Percentiles rank a stretch among this genome's conserved stretches.
phyloP scores from a whole-genome alignment of 2,329 filamentous ascomycete species.

The Colletotrichum nymphaeae region DNA sequence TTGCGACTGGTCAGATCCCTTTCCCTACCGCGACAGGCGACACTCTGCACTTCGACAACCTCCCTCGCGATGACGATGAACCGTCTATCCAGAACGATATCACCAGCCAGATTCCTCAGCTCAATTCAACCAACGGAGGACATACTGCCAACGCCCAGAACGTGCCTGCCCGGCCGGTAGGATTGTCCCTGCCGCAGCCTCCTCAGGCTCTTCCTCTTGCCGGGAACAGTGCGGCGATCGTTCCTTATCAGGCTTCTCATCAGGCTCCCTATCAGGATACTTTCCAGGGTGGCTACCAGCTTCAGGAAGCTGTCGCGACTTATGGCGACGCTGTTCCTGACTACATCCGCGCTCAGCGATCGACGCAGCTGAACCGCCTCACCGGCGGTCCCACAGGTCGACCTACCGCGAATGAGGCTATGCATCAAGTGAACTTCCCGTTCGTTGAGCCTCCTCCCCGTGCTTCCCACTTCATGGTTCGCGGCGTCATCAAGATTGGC shows the following conservation, averaged over 20 bases:
- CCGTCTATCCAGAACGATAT: neutral
- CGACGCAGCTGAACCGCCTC: conserved; percentile 51
- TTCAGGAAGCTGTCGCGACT: neutral
- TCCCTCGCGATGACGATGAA: neutral
- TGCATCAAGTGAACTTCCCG: conserved; percentile 56
- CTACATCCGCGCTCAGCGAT: conserved; percentile 45
- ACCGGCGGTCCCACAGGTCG: conserved; percentile 46
- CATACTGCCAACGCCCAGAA: neutral
- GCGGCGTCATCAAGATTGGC: conserved; percentile 61
- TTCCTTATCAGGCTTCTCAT: conserved; percentile 3
- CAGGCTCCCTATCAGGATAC: conserved; percentile 1
- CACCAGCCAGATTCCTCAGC: neutral
- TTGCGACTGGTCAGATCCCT: conserved; percentile 9
- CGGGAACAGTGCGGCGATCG: conserved; percentile 16
- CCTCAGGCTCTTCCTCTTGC: neutral
- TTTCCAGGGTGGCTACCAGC: neutral
- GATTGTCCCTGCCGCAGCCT: neutral
- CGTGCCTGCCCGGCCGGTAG: neutral
- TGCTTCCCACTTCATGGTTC: conserved; percentile 27
- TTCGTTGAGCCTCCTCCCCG: conserved; percentile 54
- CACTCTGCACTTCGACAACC: neutral
- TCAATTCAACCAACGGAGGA: neutral
- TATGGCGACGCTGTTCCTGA: conserved; percentile 25
- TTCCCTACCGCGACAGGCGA: neutral
- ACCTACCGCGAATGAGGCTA: conserved; percentile 48